Evolutionary conservation across 257 asterid genomes (phyloP), one percentile per base, ranked within the genome.

Genomic region (Oldenlandia corymbosa): DNA sequence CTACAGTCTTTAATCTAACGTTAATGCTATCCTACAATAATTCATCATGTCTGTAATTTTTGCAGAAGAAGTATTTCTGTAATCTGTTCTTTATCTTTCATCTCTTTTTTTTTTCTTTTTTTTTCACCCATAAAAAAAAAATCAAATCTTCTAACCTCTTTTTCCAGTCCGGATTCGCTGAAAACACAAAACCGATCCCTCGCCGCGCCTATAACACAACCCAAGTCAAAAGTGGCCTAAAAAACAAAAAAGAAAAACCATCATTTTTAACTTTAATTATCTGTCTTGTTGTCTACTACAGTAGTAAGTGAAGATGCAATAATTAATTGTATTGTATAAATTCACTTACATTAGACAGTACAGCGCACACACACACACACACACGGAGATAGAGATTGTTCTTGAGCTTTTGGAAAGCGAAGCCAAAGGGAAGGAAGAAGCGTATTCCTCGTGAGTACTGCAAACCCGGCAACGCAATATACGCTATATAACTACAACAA

Each of bases 361-460:
- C 3, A 42, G 3, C 12, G 26, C 18, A 20, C 46, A n/a, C 31
- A 46, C 66, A 32, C 37, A 30, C 17, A 43, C 45, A 62, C 54
- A 61, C 55, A 27, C 42, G 31, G 14, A 37, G n/a, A 45, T 28
- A 51, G 70, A 80, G 80, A 76, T 79, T 79, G 83, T 77, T 78
- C 78, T 54, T 54, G 12, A 1, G 43, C 9, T 4, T 46, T 65
- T 76, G 52, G 30, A 71, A 62, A 67, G 39, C 32, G 57, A 5
- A 37, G 62, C 16, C 18, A 45, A 34, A 34, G 39, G 39, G 9
- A 9, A 9, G 39, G 39, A 16, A 46, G 73, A 72, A 80, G 80
- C 78, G 72, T 71, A 71, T 81, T 73, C 75, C 88, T 83, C 87
- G 93, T 81, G 94, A 81, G 71, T 69, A 63, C 68, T 62, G 43